phyloP scores from a whole-genome alignment of 768 basidiomycete genomes.

The Exidia glandulosa region DNA sequence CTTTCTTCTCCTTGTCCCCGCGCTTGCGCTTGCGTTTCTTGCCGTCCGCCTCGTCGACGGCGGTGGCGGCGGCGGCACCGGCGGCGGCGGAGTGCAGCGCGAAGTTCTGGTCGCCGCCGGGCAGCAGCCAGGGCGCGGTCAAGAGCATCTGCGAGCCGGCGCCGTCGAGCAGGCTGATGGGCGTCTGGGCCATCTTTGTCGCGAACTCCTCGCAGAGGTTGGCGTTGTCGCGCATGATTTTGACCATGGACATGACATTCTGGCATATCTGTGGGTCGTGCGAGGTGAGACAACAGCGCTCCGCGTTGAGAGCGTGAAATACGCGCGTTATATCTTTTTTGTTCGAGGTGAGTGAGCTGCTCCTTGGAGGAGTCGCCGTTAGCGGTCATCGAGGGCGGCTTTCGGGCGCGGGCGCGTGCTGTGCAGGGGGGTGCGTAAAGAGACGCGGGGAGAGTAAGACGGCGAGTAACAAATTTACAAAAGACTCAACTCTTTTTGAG shows the following conservation, averaged over 20 bases:
- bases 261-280: background rate
- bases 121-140: background rate
- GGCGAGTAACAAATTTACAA: background rate
- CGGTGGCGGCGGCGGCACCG: slow-evolving; percentile 13
- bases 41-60: slow-evolving; percentile 17
- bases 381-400: too few species aligned
- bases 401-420: too few species aligned
- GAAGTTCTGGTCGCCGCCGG: background rate
- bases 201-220: slow-evolving; percentile 50
- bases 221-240: slow-evolving; percentile 48
- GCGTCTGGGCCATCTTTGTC: slow-evolving; percentile 28
- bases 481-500: background rate
- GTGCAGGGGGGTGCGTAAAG: background rate
- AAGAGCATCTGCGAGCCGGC: slow-evolving; percentile 5
- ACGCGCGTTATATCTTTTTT: too few species aligned
- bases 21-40: slow-evolving; percentile 42
- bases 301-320: too few species aligned
- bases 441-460: background rate
- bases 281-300: background rate
- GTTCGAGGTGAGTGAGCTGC: too few species aligned
- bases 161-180: background rate
- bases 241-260: background rate
- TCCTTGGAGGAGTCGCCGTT: too few species aligned
- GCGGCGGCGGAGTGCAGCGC: background rate
- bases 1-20: slow-evolving; percentile 42